Evolutionary conservation across 2,329 filamentous ascomycete species (phyloP).

Genomic region (Chaetomium strumarium): DNA sequence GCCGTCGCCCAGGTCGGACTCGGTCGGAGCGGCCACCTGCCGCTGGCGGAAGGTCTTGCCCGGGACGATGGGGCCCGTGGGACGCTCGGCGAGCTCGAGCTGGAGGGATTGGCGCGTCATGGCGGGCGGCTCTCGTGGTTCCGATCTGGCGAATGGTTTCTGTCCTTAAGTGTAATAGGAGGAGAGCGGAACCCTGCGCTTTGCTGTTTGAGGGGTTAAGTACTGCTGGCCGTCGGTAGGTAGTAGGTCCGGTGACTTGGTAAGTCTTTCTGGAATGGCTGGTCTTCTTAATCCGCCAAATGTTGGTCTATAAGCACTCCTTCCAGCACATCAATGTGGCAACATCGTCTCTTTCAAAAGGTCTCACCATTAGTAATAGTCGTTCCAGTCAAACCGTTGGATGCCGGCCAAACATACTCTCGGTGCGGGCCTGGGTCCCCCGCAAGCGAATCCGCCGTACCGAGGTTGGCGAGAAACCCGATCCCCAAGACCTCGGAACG

Average conservation of each 20-base stretch:
- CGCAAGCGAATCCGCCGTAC: slow-evolving; percentile 2
- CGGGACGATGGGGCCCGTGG: slow-evolving; percentile 53
- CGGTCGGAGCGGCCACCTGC: slow-evolving; percentile 44
- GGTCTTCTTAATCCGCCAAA: no score
- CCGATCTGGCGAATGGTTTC: background rate
- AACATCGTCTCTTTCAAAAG: no score
- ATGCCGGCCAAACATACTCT: no score
- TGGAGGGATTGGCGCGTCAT: slow-evolving; percentile 28
- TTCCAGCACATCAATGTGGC: no score
- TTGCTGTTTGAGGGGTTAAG: no score
- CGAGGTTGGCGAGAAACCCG: slow-evolving; percentile 10
- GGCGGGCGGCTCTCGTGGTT: background rate
- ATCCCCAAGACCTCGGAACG: slow-evolving; percentile 7
- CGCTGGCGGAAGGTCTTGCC: slow-evolving; percentile 58
- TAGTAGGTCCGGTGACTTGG: no score
- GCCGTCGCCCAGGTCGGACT: slow-evolving; percentile 43
- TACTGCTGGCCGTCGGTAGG: no score
- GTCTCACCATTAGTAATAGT: slow-evolving; percentile 1
- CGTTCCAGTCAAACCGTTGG: no score
- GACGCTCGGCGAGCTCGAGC: slow-evolving; percentile 59
- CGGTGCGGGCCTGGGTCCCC: background rate
- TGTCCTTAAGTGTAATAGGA: no score
- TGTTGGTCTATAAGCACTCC: no score
- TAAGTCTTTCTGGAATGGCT: no score
- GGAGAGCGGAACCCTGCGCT: no score